A percentile compares a stretch with the other conserved stretches of the same genome.
These are phyloP conservation scores for Pichia deserticola DNA, from an alignment of 805 yeast species.

Conservation along the genomic window DNA sequence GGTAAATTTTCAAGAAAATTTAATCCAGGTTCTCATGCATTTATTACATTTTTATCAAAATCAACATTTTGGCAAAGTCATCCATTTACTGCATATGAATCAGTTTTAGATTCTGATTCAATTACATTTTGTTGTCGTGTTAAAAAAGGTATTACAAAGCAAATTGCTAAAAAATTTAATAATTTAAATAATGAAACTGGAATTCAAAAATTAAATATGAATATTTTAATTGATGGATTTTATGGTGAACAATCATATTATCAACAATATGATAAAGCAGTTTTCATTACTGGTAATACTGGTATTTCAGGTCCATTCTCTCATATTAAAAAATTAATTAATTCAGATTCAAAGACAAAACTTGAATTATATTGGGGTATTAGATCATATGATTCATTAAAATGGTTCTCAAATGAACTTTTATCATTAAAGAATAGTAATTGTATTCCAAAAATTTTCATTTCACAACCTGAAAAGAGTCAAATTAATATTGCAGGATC, in stretches of 20 bases:
- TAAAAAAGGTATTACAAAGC: slow-evolving; percentile 52
- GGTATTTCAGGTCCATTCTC: slow-evolving; percentile 59
- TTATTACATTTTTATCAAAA: slow-evolving; percentile 47
- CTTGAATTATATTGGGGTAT: slow-evolving; percentile 58
- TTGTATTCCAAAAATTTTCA: slow-evolving; percentile 34
- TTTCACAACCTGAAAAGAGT: slow-evolving; percentile 29
- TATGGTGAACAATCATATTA: slow-evolving; percentile 54
- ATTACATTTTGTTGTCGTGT: slow-evolving; percentile 41
- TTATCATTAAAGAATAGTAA: slow-evolving; percentile 27
- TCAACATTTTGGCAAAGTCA: slow-evolving; percentile 47
- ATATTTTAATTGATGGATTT: slow-evolving; percentile 57
- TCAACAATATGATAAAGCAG: slow-evolving; percentile 43
- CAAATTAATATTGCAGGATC: neutral
- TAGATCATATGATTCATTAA: slow-evolving; percentile 42
- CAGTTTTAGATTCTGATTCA: slow-evolving; percentile 27
- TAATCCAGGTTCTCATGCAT: slow-evolving; percentile 54
- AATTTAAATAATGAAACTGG: slow-evolving; percentile 15
- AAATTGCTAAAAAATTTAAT: slow-evolving; percentile 24
- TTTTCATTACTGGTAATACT: slow-evolving; percentile 66
- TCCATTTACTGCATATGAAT: slow-evolving; percentile 56
- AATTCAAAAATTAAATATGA: slow-evolving; percentile 17
- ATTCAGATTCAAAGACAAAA: slow-evolving; percentile 25
- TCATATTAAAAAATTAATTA: slow-evolving; percentile 32
- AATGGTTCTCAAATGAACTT: slow-evolving; percentile 43
- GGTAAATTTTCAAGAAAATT: slow-evolving; percentile 42